Percentiles rank a stretch among this genome's conserved stretches.
phyloP scores from a whole-genome alignment of 371 early-diverging fungal species.

The Batkoa obscura region DNA sequence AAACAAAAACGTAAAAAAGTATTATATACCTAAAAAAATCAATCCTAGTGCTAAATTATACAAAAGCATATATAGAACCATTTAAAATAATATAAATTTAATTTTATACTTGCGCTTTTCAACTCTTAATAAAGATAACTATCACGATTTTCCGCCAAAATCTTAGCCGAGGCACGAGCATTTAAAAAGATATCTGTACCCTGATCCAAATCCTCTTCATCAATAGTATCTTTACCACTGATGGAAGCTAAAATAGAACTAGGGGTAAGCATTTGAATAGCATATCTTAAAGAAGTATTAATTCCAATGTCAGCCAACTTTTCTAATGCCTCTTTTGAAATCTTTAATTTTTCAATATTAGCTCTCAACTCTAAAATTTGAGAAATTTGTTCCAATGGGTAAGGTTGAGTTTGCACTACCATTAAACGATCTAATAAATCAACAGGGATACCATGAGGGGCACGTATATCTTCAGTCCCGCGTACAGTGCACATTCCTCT shows the following conservation, averaged over 20 bases:
- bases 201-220: conserved; percentile 68
- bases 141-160: conserved; percentile 21
- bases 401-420: conserved; percentile 84
- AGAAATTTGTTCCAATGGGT: conserved; percentile 77
- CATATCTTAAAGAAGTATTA: conserved; percentile 76
- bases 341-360: conserved; percentile 63
- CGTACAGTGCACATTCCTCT: conserved; percentile 89
- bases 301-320: conserved; percentile 64
- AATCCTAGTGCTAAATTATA: too few relatives aligned
- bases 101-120: too few relatives aligned
- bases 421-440: conserved; percentile 93
- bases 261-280: conserved; percentile 91
- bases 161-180: conserved; percentile 67
- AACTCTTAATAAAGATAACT: conserved; percentile 11
- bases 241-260: conserved; percentile 68
- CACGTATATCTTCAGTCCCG: conserved; percentile 75
- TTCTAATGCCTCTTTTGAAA: conserved; percentile 54
- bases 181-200: conserved; percentile 73
- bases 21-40: too few relatives aligned
- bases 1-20: too few relatives aligned
- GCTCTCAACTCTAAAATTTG: conserved; percentile 81
- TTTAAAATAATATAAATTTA: too few relatives aligned
- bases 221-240: conserved; percentile 59
- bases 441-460: conserved; percentile 92
- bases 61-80: too few relatives aligned